Evolutionary conservation across 495 filamentous ascomycete genomes (phyloP).

Genomic region (Neurospora pannonica): DNA sequence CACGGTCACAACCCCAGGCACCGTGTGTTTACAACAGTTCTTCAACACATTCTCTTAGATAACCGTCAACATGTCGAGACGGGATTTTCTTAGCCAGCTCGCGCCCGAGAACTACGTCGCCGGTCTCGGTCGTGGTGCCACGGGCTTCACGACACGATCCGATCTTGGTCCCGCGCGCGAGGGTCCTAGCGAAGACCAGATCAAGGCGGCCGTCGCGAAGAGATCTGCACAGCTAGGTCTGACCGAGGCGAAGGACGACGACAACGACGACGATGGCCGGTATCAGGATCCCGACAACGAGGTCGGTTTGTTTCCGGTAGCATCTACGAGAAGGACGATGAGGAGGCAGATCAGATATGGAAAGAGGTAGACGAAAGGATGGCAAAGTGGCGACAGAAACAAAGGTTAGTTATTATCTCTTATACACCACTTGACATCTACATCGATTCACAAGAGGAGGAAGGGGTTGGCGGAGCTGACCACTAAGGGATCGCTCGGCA

Average conservation of each 20-base stretch:
- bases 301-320: conserved; percentile 87
- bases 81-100: conserved; percentile 83
- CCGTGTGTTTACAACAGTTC: background rate
- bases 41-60: background rate
- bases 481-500: no score
- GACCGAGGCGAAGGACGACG: conserved; percentile 70
- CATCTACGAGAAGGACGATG: conserved; percentile 90
- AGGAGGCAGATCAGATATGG: conserved; percentile 94
- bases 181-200: conserved; percentile 94
- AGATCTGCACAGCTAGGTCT: conserved; percentile 74
- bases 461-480: no score
- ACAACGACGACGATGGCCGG: conserved; percentile 75
- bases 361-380: conserved; percentile 93
- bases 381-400: conserved; percentile 71
- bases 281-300: conserved; percentile 97
- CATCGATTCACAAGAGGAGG: conserved; percentile 1
- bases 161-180: conserved; percentile 94
- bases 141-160: conserved; percentile 94
- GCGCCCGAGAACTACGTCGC: conserved; percentile 98
- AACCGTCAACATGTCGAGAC: conserved; percentile 52
- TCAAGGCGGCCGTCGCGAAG: conserved; percentile 92
- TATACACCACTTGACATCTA: conserved; percentile 1
- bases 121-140: conserved; percentile 93
- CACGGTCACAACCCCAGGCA: background rate
- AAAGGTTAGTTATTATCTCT: conserved; percentile 67